These are phyloP conservation scores for Rhizopogon sp. DNA, from an alignment of 768 basidiomycete genomes.

Conservation along the genomic window DNA sequence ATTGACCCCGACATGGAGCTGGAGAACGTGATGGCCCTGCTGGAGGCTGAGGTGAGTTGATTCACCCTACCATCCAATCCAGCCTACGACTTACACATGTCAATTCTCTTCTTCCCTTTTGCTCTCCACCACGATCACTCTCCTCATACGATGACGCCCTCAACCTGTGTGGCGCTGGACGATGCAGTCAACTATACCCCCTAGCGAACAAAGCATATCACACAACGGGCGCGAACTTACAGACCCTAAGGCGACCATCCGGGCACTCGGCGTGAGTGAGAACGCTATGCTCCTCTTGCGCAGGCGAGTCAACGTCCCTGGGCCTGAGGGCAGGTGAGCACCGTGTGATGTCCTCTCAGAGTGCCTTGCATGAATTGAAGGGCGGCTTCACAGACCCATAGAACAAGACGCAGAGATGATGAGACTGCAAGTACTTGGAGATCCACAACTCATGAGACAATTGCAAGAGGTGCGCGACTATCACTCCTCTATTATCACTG, in stretches of 20 bases:
- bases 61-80: neutral
- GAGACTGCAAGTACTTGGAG: constrained; percentile 81
- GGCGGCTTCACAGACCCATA: constrained; percentile 40
- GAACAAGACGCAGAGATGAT: constrained; percentile 87
- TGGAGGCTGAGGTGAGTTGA: constrained; percentile 88
- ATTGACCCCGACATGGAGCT: constrained; percentile 90
- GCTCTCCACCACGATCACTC: neutral
- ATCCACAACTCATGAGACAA: constrained; percentile 75
- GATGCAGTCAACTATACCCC: constrained; percentile 67
- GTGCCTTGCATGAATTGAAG: neutral
- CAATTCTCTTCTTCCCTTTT: neutral
- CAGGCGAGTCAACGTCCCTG: constrained; percentile 43
- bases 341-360: neutral
- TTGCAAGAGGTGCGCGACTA: constrained; percentile 52
- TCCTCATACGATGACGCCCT: neutral
- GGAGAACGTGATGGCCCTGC: constrained; percentile 86
- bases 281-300: constrained; percentile 66
- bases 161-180: neutral
- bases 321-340: constrained; percentile 34
- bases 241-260: constrained; percentile 65
- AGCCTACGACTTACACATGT: constrained; percentile 2
- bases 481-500: neutral
- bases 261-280: constrained; percentile 52
- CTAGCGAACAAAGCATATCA: constrained; percentile 68
- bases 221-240: constrained; percentile 62